phyloP scores from a whole-genome alignment of 2,329 filamentous ascomycete species.

The Neofusicoccum laricinum region DNA sequence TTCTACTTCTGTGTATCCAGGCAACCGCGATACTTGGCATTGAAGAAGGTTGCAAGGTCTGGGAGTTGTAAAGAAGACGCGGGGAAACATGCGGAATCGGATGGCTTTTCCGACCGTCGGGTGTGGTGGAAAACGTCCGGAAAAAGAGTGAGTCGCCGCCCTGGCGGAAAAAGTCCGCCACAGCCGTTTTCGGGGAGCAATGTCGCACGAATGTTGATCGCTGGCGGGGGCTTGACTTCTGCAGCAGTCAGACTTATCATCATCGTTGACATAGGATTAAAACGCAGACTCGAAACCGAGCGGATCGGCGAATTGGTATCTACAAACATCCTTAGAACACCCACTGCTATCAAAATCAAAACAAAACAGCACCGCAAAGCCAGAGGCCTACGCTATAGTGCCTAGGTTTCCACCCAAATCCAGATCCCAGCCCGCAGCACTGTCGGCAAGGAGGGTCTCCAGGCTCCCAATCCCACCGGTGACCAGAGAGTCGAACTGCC shows the following conservation, averaged over 20 bases:
- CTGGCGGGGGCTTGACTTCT: too few relatives aligned
- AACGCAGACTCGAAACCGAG: too few relatives aligned
- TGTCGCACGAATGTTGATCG: too few relatives aligned
- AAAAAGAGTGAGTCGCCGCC: not conserved
- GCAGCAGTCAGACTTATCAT: too few relatives aligned
- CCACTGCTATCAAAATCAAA: not conserved
- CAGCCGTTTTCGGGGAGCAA: too few relatives aligned
- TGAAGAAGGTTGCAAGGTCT: not conserved
- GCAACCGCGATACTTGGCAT: not conserved
- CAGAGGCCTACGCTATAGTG: too few relatives aligned
- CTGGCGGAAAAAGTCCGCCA: not conserved
- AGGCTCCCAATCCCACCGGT: constrained; percentile 9
- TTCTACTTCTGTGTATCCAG: not conserved
- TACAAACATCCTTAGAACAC: not conserved
- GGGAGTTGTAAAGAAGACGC: not conserved
- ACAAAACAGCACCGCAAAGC: too few relatives aligned
- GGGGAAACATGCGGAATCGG: constrained; percentile 2
- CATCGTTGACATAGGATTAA: too few relatives aligned
- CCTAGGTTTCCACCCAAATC: not conserved
- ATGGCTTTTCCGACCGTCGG: not conserved
- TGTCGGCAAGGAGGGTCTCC: not conserved
- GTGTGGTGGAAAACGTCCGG: not conserved
- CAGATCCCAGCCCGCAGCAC: not conserved
- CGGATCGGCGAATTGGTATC: too few relatives aligned
- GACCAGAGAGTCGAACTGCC: constrained; percentile 37